Evolutionary conservation across 1,284 basidiomycete genomes (phyloP).

Genomic region (Cryptococcus sp.): DNA sequence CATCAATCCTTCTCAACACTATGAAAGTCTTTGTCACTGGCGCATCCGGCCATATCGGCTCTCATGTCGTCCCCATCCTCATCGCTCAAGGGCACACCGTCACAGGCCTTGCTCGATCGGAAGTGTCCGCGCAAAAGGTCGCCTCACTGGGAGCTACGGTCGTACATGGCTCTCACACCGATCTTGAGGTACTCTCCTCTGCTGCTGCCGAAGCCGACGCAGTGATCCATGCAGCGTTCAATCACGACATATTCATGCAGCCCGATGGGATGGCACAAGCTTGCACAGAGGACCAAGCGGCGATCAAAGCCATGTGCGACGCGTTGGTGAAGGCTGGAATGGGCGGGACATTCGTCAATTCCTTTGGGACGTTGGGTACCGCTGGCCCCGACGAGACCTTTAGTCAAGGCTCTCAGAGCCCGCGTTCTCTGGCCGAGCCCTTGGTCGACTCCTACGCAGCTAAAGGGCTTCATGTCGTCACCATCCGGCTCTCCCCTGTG

Average conservation of each 20-base stretch:
- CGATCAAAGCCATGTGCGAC: conserved; percentile 20
- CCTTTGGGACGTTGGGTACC: conserved; percentile 2
- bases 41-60: conserved; percentile 27
- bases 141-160: conserved; percentile 7
- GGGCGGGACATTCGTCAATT: not conserved
- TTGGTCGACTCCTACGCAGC: too few species aligned
- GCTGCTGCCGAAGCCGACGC: conserved; percentile 21
- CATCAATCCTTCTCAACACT: not conserved
- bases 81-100: conserved; percentile 24
- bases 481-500: conserved; percentile 14
- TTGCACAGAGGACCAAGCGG: not conserved
- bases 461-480: too few species aligned
- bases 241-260: conserved; percentile 10
- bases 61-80: conserved; percentile 20
- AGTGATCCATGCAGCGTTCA: conserved; percentile 24
- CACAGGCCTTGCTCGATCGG: conserved; percentile 22
- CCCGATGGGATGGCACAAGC: too few species aligned
- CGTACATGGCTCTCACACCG: conserved; percentile 11
- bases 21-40: conserved; percentile 38
- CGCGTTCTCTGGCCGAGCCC: conserved; percentile 3
- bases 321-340: conserved; percentile 9
- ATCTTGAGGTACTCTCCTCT: conserved; percentile 16
- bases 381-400: not conserved
- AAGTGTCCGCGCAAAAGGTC: conserved; percentile 16
- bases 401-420: conserved; percentile 9